Conservation (phyloP, 176 grass and related monocot genomes). For the Zoysia japonica region DNA sequence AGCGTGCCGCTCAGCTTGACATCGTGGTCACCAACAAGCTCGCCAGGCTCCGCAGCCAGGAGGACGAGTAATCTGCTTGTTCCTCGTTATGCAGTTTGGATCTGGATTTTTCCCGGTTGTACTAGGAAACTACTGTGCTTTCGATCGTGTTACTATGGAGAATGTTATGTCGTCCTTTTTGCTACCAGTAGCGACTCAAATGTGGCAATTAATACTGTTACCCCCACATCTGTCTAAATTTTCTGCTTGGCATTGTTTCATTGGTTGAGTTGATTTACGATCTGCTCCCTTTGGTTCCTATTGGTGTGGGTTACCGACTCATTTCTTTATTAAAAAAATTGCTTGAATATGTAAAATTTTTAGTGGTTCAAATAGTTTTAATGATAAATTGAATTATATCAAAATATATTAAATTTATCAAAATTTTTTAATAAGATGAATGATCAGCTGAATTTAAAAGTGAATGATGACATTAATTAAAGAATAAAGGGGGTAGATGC, state of each 20-base stretch:
- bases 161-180: slow-evolving; percentile 25
- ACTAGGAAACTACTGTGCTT: slow-evolving; percentile 16
- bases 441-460: too few relatives aligned
- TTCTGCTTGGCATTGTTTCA: background rate
- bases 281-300: too few relatives aligned
- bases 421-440: too few relatives aligned
- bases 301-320: too few relatives aligned
- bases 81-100: background rate
- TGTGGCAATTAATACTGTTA: slow-evolving; percentile 9
- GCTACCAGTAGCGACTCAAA: slow-evolving; percentile 10
- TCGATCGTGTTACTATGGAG: background rate
- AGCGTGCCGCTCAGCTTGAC: slow-evolving; percentile 70
- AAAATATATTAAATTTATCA: too few relatives aligned
- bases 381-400: too few relatives aligned
- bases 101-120: slow-evolving; percentile 12
- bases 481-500: too few relatives aligned
- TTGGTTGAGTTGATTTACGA: background rate
- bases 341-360: too few relatives aligned
- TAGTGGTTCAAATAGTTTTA: too few relatives aligned
- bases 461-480: too few relatives aligned
- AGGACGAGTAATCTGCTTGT: slow-evolving; percentile 52
- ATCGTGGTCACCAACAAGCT: slow-evolving; percentile 76
- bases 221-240: background rate
- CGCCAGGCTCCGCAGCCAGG: slow-evolving; percentile 72
- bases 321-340: too few relatives aligned